Base-by-base conservation (phyloP, 306 rosid genomes). In the Glycine latifolia region DNA sequence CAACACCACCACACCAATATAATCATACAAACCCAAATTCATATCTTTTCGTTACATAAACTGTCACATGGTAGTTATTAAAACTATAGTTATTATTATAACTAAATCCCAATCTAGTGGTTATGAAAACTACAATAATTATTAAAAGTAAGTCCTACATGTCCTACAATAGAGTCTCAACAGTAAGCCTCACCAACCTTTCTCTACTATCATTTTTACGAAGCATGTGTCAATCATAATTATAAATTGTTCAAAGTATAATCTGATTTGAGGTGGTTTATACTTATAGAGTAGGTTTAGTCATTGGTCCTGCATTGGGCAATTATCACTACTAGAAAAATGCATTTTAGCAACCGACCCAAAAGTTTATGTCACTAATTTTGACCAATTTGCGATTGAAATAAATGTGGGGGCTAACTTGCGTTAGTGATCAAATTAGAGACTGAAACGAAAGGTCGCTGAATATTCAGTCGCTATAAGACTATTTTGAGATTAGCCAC, bases 221-320 rank as follows among this genome's bases (percentile, higher is more conserved):
- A 33, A 73, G 60, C 12, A 1, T 13, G 41, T 55, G 6, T 12
- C 12, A 44, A 10, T 53, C 17, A 61, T 15, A 73, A 6, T 62
- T 26, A 26, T 26, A 26, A 26, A 26, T 26, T 82, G 73, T 56
- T 78, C 16, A 67, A 47, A 48, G 56, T 81, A 48, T 59, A 55
- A 70, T 79, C 0, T 82, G 47, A 55, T 81, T 84, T 84, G 91
- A 92, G 97, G 71, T 92, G n/a, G 89, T 88, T 71, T 89, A 93
- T 3, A 89, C 97, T 63, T 91, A 94, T 97, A 94, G 92, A 70
- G 83, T 91, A 3, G 97, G 97, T 62, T 86, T 92, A 84, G 86
- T 90, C 67, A 52, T 94, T 76, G 98, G 97, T 46, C 98, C 98
- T 5, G 97, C 97, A 73, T 17, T 94, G 81, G 98, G 98, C 81